Evolutionary conservation across 768 basidiomycete genomes (phyloP), one percentile per base, ranked within the genome.

Genomic region (Jaapia argillacea): DNA sequence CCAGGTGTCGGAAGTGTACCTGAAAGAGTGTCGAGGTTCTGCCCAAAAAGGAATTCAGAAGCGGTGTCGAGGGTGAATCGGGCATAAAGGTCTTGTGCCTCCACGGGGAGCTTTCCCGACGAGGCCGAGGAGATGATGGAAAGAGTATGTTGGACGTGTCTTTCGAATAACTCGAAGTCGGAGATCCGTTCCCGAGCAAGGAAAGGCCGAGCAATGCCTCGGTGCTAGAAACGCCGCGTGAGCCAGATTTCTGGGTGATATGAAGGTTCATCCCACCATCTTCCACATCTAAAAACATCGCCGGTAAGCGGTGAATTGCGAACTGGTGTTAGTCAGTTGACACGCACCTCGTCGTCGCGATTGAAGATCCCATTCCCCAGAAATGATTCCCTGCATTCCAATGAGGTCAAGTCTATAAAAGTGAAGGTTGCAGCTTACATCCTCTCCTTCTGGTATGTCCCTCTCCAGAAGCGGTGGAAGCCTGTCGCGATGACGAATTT

Each of bases 341-440:
- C 14, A 36, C 37, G 48, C 66, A 77, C 78, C 60, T 79, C 74
- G 51, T 81, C 83, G 56, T 85, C 84, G 13, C 82, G 71, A 49
- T 85, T 85, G 58, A 87, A 87, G 28, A 87, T 85, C 2, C 84
- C 82, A 48, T 73, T 66, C 3, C 85, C 85, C n/a, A 86, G 65
- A 55, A 84, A 79, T 6, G 66, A 66, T 46, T 69, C 67, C 50
- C 67, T 68, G 49, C 0, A 24, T 31, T 24, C 31, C 28, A 41
- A 14, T 12, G 40, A 20, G 42, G 26, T 5, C 22, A 12, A 16
- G 36, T 6, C 28, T 6, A 10, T 12, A 23, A 16, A 16, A 3
- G 2, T 6, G 5, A 14, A 26, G 27, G 2, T 16, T 27, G 12
- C 14, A 60, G n/a, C 79, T 48, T 46, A 81, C 81, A 82, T 66